These are phyloP conservation scores for Betula pendula DNA, from an alignment of 306 rosid species.

Conservation along the genomic window DNA sequence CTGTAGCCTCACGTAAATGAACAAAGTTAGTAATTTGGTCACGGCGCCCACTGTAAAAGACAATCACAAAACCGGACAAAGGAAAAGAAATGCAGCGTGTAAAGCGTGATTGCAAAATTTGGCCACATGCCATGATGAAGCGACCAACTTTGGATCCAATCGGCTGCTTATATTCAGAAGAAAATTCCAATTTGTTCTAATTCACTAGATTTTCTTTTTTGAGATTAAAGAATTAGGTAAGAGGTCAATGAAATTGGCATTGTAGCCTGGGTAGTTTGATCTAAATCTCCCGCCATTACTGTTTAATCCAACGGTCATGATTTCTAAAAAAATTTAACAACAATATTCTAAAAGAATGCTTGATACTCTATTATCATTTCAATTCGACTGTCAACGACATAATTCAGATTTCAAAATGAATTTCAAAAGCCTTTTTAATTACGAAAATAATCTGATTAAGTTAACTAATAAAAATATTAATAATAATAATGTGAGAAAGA, in stretches of 20 bases:
- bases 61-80: not conserved
- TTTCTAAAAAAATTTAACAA: not conserved
- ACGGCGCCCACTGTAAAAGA: not conserved
- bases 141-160: not conserved
- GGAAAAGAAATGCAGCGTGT: not conserved
- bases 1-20: too few species aligned
- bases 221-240: too few species aligned
- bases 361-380: not conserved
- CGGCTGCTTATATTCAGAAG: not conserved
- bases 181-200: not conserved
- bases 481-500: not conserved
- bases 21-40: not conserved
- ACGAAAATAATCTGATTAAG: not conserved
- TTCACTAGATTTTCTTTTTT: too few species aligned
- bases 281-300: constrained; percentile 7
- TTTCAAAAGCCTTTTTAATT: not conserved
- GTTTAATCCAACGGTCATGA: not conserved
- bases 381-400: too few species aligned
- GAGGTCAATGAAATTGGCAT: too few species aligned
- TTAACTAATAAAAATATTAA: not conserved
- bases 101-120: not conserved
- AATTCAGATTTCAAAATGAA: not conserved
- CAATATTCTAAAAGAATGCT: too few species aligned
- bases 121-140: not conserved
- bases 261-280: not conserved